These are phyloP conservation scores for Leishmania turanica DNA, from an alignment of 208 protist species.

Conservation along the genomic window DNA sequence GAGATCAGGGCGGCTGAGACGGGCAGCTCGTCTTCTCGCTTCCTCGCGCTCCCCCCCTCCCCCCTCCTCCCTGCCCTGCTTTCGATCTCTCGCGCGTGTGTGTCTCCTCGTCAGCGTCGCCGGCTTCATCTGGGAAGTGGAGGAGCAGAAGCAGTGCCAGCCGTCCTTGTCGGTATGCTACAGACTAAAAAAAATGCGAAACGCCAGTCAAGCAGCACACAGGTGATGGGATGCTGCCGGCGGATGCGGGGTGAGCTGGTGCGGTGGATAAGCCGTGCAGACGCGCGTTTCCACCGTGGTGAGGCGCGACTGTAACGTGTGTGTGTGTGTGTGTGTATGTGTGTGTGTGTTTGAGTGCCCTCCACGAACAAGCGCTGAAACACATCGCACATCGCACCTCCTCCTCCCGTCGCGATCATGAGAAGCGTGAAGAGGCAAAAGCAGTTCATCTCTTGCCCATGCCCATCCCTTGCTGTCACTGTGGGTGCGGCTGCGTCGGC, in stretches of 20 bases:
- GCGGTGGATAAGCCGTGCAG: neutral
- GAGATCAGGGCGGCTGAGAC: neutral
- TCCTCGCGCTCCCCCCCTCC: neutral
- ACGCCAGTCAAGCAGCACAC: neutral
- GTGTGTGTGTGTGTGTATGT: neutral
- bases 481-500: neutral
- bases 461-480: neutral
- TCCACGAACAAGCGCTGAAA: neutral
- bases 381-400: neutral
- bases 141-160: neutral
- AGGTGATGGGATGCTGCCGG: neutral
- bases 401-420: neutral
- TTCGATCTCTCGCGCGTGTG: neutral
- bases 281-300: neutral
- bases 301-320: neutral
- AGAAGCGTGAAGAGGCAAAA: too few species aligned
- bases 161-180: neutral
- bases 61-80: neutral
- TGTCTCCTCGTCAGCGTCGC: neutral
- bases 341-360: neutral
- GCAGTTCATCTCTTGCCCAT: too few species aligned
- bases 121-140: neutral
- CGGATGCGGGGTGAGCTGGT: neutral
- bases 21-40: neutral
- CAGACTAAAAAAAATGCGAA: neutral